Conservation (phyloP, 2,329 filamentous ascomycete genomes). For the Tolypocladium amazonense region DNA sequence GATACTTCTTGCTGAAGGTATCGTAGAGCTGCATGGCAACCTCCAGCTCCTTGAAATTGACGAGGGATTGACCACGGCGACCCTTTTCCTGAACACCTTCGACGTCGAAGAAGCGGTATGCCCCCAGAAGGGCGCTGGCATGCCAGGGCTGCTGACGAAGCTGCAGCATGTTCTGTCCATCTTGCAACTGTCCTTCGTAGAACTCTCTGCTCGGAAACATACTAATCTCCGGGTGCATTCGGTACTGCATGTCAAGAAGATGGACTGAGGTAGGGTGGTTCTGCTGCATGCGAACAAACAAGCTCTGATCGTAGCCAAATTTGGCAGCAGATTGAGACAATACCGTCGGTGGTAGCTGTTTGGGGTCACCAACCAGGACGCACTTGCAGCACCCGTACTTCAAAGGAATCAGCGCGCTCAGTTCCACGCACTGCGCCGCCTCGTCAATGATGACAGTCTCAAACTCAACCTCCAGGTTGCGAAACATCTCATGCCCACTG, state of each 20-base stretch:
- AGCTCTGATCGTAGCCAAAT: constrained; percentile 93
- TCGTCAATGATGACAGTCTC: constrained; percentile 98
- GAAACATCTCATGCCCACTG: constrained; percentile 95
- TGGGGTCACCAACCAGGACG: constrained; percentile 93
- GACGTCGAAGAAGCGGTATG: constrained; percentile 96
- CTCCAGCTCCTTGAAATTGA: constrained; percentile 80
- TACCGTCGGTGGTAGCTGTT: constrained; percentile 92
- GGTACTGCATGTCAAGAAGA: constrained; percentile 93
- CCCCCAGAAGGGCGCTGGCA: constrained; percentile 65
- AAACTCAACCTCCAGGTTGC: constrained; percentile 87
- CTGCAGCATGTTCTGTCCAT: constrained; percentile 72
- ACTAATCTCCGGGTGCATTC: constrained; percentile 98
- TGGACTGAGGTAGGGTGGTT: constrained; percentile 84
- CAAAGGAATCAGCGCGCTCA: constrained; percentile 89
- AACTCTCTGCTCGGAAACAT: constrained; percentile 82
- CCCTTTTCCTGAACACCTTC: constrained; percentile 75
- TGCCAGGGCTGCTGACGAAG: constrained; percentile 81
- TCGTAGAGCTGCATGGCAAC: constrained; percentile 80
- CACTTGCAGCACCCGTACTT: constrained; percentile 98
- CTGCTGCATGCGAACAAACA: constrained; percentile 96
- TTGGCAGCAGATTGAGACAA: constrained; percentile 85
- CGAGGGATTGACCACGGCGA: constrained; percentile 75
- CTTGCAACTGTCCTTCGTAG: constrained; percentile 78
- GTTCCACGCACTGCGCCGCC: constrained; percentile 93
- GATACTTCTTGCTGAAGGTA: constrained; percentile 64